Conservation (phyloP, 1,284 basidiomycete genomes). For the Puccinia hordei region DNA sequence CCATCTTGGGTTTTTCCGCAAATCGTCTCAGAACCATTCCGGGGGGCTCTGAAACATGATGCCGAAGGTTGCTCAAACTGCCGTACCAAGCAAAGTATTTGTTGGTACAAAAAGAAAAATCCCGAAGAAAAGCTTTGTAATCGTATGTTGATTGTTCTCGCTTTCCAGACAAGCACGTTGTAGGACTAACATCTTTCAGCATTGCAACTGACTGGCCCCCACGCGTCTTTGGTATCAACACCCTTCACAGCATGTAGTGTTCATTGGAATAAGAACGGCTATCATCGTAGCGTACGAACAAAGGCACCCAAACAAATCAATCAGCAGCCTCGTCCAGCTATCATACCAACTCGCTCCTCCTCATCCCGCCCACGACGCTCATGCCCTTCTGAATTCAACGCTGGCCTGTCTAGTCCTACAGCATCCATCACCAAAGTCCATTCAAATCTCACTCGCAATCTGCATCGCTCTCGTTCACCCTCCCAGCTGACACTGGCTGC, state of each 20-base stretch:
- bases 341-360: conserved; percentile 12
- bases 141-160: too few relatives aligned
- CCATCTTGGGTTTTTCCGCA: too few relatives aligned
- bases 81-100: conserved; percentile 29
- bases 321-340: background rate
- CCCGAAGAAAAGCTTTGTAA: conserved; percentile 48
- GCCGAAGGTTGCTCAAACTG: conserved; percentile 44
- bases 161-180: too few relatives aligned
- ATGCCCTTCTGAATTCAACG: background rate
- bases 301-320: conserved; percentile 28
- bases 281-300: conserved; percentile 23
- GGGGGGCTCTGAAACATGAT: conserved; percentile 24
- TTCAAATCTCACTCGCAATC: conserved; percentile 4
- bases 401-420: conserved; percentile 32
- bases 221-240: too few relatives aligned
- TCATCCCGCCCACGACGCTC: conserved; percentile 33
- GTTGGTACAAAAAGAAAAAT: conserved; percentile 45
- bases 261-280: conserved; percentile 46
- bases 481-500: conserved; percentile 45
- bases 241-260: too few relatives aligned
- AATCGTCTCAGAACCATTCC: conserved; percentile 16
- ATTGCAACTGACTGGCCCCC: too few relatives aligned
- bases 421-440: conserved; percentile 30
- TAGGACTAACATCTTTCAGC: too few relatives aligned
- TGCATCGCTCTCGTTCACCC: conserved; percentile 9